A percentile compares a stretch with the other conserved stretches of the same genome.
phyloP scores from a whole-genome alignment of 2,329 filamentous ascomycete species.

The Colletotrichum sp. region DNA sequence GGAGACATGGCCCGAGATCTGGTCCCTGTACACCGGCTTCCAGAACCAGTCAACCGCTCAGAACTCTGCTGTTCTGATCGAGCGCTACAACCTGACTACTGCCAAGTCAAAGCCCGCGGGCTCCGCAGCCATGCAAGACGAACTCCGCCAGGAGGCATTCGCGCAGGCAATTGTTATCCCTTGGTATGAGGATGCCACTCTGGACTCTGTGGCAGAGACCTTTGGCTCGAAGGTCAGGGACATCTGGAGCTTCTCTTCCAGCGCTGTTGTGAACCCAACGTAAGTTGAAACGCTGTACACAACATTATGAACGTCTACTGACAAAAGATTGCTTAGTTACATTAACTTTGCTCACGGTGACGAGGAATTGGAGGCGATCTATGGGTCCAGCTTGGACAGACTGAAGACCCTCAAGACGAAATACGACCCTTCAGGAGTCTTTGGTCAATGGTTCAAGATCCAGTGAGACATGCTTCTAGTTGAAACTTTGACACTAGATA shows the following conservation, averaged over 20 bases:
- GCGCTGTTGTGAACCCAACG: slow-evolving; percentile 25
- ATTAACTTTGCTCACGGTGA: slow-evolving; percentile 38
- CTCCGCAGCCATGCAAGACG: slow-evolving; percentile 32
- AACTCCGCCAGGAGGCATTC: slow-evolving; percentile 34
- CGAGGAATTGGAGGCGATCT: slow-evolving; percentile 29
- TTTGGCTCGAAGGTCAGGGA: slow-evolving; percentile 36
- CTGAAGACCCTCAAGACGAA: slow-evolving; percentile 30
- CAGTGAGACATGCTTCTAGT: background rate
- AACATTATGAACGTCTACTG: fast-evolving
- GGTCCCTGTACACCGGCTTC: slow-evolving; percentile 40
- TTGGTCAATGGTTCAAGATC: slow-evolving; percentile 32
- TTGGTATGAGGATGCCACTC: slow-evolving; percentile 38
- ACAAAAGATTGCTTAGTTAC: slow-evolving; percentile 17
- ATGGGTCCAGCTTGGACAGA: slow-evolving; percentile 26
- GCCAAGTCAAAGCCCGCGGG: slow-evolving; percentile 25
- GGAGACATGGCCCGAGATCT: slow-evolving; percentile 40
- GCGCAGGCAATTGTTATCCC: slow-evolving; percentile 39
- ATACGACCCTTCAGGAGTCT: slow-evolving; percentile 29
- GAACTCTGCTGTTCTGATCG: slow-evolving; percentile 36
- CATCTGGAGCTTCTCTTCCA: slow-evolving; percentile 27
- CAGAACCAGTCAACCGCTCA: slow-evolving; percentile 32
- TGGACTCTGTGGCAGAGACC: slow-evolving; percentile 36
- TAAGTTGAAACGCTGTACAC: background rate
- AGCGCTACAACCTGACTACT: slow-evolving; percentile 40
- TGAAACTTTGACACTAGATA: fast-evolving